Evolutionary conservation across 257 asterid genomes (phyloP), one percentile per base, ranked within the genome.

Genomic region (Salvia hispanica): DNA sequence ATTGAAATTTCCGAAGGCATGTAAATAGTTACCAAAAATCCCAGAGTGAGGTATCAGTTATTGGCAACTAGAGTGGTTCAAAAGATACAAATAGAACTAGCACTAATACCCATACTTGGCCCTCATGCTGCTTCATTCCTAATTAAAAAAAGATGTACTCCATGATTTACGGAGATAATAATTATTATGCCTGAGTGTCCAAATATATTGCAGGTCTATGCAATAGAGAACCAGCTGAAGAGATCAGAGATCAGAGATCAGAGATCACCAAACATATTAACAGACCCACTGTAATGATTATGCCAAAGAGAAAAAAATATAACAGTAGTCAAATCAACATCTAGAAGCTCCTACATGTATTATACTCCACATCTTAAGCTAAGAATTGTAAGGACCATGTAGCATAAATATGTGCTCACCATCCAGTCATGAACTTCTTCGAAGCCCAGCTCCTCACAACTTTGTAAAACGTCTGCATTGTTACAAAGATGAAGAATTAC

Each of bases 371-470:
- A 57, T 66, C 14, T 34, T 21, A 64, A 44, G 63, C 46, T 56
- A 12, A 47, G 40, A 55, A 55, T 50, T 48, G 25, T 10, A 68
- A 54, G 37, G 40, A 62, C 13, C 46, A 43, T 40, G 46, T 11
- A 52, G 71, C 68, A 79, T 25, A 53, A 37, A 42, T 53, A 60
- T 50, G 70, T 46, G 74, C 84, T 83, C 76, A 92, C 98, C 96
- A 92, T 81, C 98, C 98, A 47, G 96, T 92, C 95, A 92, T 92
- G 81, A 92, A 92, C 83, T 92, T 92, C 80, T 92, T 89, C 31
- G 98, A 92, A 40, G 98, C 92, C 98, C 98, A 92, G 84, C 98
- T 92, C 83, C 98, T 85, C 64, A 92, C 84, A 62, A 92, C 96
- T 84, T 85, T 89, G 83, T 81, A 89, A 76, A 89, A 89, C 9